phyloP scores from a whole-genome alignment of 495 filamentous ascomycete genomes.

The Aspergillus asperescens region DNA sequence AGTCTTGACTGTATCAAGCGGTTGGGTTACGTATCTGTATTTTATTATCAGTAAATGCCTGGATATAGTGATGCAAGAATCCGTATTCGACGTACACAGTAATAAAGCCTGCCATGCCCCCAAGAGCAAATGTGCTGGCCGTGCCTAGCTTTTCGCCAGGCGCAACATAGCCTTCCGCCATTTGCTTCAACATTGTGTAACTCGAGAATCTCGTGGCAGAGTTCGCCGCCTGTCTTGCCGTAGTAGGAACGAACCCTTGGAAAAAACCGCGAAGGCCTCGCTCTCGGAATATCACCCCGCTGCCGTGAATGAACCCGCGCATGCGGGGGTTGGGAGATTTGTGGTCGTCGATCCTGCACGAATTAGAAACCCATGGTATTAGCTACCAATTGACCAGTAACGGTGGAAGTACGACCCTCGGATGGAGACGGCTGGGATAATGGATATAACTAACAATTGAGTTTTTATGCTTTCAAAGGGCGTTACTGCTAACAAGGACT shows the following conservation, averaged over 20 bases:
- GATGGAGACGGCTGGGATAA: not conserved
- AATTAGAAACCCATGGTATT: conserved; percentile 1
- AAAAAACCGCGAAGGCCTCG: conserved; percentile 88
- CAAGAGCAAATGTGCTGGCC: conserved; percentile 85
- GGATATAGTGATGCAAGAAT: not conserved
- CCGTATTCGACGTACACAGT: conserved; percentile 66
- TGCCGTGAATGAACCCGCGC: conserved; percentile 88
- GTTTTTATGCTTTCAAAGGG: conserved; percentile 99
- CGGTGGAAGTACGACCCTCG: not conserved
- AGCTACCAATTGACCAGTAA: not conserved
- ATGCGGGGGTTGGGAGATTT: conserved; percentile 82
- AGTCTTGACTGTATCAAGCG: conserved; percentile 93
- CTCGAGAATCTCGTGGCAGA: conserved; percentile 83
- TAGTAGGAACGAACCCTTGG: conserved; percentile 93
- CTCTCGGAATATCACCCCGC: conserved; percentile 78
- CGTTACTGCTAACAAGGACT: conserved; percentile 89
- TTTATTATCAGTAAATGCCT: not conserved
- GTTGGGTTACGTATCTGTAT: conserved; percentile 67
- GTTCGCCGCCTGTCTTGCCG: conserved; percentile 90
- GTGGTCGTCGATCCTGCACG: conserved; percentile 80
- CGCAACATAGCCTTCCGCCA: conserved; percentile 86
- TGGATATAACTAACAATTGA: conserved; percentile 54
- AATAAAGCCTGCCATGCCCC: conserved; percentile 82
- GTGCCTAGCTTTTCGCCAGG: conserved; percentile 93
- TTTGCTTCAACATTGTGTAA: conserved; percentile 84